phyloP scores from a whole-genome alignment of 176 grass and related monocot genomes.

The Ensete glaucum region DNA sequence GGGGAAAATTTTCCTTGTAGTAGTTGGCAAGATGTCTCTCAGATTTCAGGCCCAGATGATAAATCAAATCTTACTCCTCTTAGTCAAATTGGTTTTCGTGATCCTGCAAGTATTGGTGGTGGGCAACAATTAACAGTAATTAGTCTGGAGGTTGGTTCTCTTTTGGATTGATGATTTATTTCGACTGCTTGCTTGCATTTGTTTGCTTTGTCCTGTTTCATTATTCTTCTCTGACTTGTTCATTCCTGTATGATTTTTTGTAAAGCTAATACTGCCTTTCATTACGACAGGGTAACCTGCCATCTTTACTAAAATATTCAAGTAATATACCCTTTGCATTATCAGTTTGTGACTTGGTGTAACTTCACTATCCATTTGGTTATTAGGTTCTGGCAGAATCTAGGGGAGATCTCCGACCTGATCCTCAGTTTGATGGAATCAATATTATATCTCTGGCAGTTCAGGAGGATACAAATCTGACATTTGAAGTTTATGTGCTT shows the following conservation, averaged over 20 bases:
- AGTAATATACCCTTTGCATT: no score
- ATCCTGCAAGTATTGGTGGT: constrained; percentile 62
- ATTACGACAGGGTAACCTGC: background rate
- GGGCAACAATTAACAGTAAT: constrained; percentile 78
- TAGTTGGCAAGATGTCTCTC: constrained; percentile 56
- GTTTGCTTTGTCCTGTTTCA: background rate
- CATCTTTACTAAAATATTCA: background rate
- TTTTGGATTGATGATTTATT: background rate
- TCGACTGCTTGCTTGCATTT: background rate
- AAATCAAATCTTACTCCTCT: constrained; percentile 71
- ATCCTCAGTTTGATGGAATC: constrained; percentile 78
- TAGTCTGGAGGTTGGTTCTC: constrained; percentile 61
- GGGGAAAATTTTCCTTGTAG: constrained; percentile 25
- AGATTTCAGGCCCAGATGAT: constrained; percentile 69
- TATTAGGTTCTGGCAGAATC: constrained; percentile 66
- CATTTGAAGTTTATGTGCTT: constrained; percentile 46
- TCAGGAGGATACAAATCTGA: constrained; percentile 45
- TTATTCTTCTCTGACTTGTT: background rate
- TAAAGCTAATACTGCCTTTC: background rate
- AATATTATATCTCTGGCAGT: constrained; percentile 65
- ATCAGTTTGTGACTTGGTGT: background rate
- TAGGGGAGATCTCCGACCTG: constrained; percentile 65
- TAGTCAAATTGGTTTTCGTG: constrained; percentile 80
- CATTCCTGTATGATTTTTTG: background rate
- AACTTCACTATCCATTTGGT: background rate